These are phyloP conservation scores for Tuber magnatum DNA, from an alignment of 495 filamentous ascomycete species.

Conservation along the genomic window DNA sequence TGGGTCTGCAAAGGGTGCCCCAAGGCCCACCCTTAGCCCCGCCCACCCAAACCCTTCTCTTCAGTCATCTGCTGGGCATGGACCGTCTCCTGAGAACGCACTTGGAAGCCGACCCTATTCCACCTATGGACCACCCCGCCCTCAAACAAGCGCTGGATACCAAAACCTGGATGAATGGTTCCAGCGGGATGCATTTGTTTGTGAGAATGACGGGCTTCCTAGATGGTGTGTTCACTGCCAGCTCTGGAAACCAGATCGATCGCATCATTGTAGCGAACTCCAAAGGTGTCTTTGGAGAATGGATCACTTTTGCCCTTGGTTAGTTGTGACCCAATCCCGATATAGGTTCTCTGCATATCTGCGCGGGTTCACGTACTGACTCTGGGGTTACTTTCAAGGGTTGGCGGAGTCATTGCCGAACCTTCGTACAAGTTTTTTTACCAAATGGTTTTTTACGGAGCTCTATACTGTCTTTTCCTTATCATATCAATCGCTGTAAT, in stretches of 20 bases:
- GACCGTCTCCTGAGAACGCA: slow-evolving; percentile 16
- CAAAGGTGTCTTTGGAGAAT: slow-evolving; percentile 75
- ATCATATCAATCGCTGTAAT: slow-evolving; percentile 57
- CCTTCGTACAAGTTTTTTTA: slow-evolving; percentile 83
- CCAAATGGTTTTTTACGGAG: slow-evolving; percentile 69
- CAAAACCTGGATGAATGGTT: slow-evolving; percentile 28
- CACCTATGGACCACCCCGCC: slow-evolving; percentile 6
- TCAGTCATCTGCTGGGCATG: slow-evolving; percentile 7
- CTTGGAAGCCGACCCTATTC: slow-evolving; percentile 26
- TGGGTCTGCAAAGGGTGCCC: neutral
- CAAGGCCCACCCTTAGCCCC: slow-evolving; percentile 3
- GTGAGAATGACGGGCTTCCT: slow-evolving; percentile 68
- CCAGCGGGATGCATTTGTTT: slow-evolving; percentile 69
- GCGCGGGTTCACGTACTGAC: neutral
- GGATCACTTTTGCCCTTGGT: slow-evolving; percentile 94
- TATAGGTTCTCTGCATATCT: neutral
- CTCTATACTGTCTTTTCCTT: slow-evolving; percentile 58
- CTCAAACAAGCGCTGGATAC: slow-evolving; percentile 12
- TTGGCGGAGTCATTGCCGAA: slow-evolving; percentile 80
- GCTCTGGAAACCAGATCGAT: slow-evolving; percentile 75
- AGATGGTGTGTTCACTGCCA: slow-evolving; percentile 71
- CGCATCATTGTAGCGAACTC: slow-evolving; percentile 76
- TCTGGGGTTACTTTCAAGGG: slow-evolving; percentile 46
- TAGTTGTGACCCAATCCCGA: slow-evolving; percentile 28
- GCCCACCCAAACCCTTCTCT: slow-evolving; percentile 2